Evolutionary conservation across 192 early-diverging fungal genomes (phyloP), one percentile per base, ranked within the genome.

Genomic region (Umbelopsis isabellina): DNA sequence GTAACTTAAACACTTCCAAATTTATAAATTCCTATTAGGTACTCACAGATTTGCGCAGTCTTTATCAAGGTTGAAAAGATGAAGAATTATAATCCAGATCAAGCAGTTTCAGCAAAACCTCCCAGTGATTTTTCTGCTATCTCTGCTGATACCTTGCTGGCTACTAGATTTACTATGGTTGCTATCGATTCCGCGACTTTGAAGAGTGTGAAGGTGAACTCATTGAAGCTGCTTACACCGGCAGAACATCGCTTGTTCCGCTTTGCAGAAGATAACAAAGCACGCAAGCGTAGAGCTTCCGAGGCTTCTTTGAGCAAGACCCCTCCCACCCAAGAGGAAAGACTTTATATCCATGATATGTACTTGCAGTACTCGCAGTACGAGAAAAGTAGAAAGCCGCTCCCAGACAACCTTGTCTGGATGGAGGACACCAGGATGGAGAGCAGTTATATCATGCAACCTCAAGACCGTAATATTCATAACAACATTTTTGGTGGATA

Each of bases 151-250:
- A 84, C 88, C 8, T 88, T 94, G 55, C 80, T 96, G 10, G 83
- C 84, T 13, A 91, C 95, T 8, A 86, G 91, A 66, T 95, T 98
- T 72, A 94, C 92, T 18, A 98, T 96, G 94, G 96, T 93, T 25
- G 94, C 92, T 3, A 80, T 89, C 23, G 91, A 97, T 78, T 83
- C 91, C 10, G 69, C 76, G 13, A 93, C 92, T 3, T 80, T 82
- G 46, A 91, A 90, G 66, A 79, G 92, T 7, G 86, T 85, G 6
- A 83, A 87, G 65, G 87, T 96, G 48, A 93, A 93, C 66, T 91
- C 90, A n/a, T 77, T 98, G 48, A 68, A 80, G 11, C 75, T 95
- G 27, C 88, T 91, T 18, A 90, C 89, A 12, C 90, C 92, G 13
- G 78, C 85, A 49, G 91, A 98, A 73, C 81, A 90, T 46, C 78